Evolutionary conservation across 305 asterid species (phyloP).

Genomic region (Rubia occidens): DNA sequence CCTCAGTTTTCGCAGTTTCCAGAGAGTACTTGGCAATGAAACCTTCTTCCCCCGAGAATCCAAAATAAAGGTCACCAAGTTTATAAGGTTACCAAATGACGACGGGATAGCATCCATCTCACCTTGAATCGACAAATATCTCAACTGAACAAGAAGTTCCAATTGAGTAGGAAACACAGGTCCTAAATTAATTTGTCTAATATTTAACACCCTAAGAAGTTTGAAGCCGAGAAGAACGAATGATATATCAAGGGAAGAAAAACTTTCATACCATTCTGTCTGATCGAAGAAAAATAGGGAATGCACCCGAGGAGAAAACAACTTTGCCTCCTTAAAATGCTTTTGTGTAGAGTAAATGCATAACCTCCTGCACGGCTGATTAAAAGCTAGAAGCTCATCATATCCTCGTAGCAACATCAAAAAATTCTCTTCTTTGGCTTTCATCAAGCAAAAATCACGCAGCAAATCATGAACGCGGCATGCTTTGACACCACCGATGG

Average conservation of each 20-base stretch:
- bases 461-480: slow-evolving; percentile 1
- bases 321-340: slow-evolving; percentile 4
- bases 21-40: background rate
- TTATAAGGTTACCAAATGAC: slow-evolving; percentile 1
- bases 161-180: background rate
- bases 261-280: background rate
- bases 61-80: slow-evolving; percentile 6
- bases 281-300: slow-evolving; percentile 3
- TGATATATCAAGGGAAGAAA: background rate
- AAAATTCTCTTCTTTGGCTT: slow-evolving; percentile 3
- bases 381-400: slow-evolving; percentile 5
- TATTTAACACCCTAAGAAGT: slow-evolving; percentile 8
- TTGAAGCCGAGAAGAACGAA: slow-evolving; percentile 1
- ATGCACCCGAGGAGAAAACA: background rate
- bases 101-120: slow-evolving; percentile 7
- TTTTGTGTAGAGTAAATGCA: slow-evolving; percentile 3
- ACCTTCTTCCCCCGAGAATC: background rate
- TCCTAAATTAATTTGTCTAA: slow-evolving; percentile 3
- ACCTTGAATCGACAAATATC: slow-evolving; percentile 7
- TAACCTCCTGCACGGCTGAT: slow-evolving; percentile 5
- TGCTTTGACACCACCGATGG: slow-evolving; percentile 9
- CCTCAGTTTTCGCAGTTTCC: slow-evolving; percentile 1
- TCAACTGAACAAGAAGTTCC: slow-evolving; percentile 4
- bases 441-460: slow-evolving; percentile 1
- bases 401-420: background rate